Base-by-base conservation (phyloP, 164 flowering plant species). In the Warburgia ugandensis region DNA sequence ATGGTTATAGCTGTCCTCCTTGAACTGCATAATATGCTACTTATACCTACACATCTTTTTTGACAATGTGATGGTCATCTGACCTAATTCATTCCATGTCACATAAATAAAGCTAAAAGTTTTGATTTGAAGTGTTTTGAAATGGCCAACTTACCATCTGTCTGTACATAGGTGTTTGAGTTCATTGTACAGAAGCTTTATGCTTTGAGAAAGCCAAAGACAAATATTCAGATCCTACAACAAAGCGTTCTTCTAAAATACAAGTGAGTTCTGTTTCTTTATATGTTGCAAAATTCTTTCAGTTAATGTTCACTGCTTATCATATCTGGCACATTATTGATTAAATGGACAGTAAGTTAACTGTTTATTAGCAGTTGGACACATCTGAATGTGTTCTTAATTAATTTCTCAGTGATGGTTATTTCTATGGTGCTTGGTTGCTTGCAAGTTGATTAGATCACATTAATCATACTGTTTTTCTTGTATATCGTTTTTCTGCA, bases 211-310 rank as follows among this genome's bases (percentile, higher is more conserved):
- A 92, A 88, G 66, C 99, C 99, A 27, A 88, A 92, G 67, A 92
- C 99, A 41, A 92, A 92, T 58, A 84, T 92, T 41, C 99, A 92
- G 79, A 92, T 92, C 46, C 91, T 92, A 61, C 99, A 92, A 65
- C 99, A 92, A 68, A 92, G 79, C 60, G 84, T 92, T 62, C 86
- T 92, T 56, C 67, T 92, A 44, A 92, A 92, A 64, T 84, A 88
- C 74, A 92, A 84, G 98, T 92, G 49, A 83, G 94, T 77, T 43
- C 29, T 40, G 8, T 27, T 19, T 0, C 3, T 23, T n/a, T 13
- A 12, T 22, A 19, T 45, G 29, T 40, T 26, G 12, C 29, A 9
- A 22, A 30, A 32, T 39, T 46, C 29, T 46, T n/a, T 30, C n/a
- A n/a, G n/a, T n/a, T n/a, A n/a, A n/a, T n/a, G n/a, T n/a, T n/a